phyloP scores from a whole-genome alignment of 202 grass and related monocot species.

The Miscanthus sacchariflorus region DNA sequence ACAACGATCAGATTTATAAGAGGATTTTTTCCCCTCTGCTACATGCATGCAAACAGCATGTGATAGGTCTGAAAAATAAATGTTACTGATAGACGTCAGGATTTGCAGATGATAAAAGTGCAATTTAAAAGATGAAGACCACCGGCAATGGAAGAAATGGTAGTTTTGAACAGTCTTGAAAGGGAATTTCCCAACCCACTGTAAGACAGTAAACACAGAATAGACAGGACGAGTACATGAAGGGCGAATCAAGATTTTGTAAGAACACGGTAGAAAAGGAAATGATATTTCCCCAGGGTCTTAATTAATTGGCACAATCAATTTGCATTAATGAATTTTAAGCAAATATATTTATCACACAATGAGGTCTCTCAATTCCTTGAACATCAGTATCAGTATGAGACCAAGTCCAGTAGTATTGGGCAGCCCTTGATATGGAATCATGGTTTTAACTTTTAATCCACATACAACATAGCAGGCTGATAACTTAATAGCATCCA shows the following conservation, averaged over 20 bases:
- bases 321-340: background rate
- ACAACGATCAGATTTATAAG: background rate
- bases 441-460: background rate
- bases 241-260: background rate
- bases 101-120: background rate
- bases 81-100: background rate
- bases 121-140: background rate
- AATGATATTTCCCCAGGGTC: background rate
- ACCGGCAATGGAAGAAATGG: background rate
- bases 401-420: background rate
- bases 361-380: conserved; percentile 1
- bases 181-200: background rate
- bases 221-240: background rate
- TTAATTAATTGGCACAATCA: background rate
- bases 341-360: background rate
- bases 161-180: background rate
- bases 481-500: conserved; percentile 20
- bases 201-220: background rate
- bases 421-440: background rate
- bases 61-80: conserved; percentile 1
- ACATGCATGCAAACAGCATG: background rate
- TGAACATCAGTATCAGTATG: background rate
- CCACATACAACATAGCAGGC: background rate
- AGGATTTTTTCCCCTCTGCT: background rate
- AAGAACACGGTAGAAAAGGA: background rate